Base-by-base conservation (phyloP, 2,329 filamentous ascomycete genomes). In the Microsporum canis region DNA sequence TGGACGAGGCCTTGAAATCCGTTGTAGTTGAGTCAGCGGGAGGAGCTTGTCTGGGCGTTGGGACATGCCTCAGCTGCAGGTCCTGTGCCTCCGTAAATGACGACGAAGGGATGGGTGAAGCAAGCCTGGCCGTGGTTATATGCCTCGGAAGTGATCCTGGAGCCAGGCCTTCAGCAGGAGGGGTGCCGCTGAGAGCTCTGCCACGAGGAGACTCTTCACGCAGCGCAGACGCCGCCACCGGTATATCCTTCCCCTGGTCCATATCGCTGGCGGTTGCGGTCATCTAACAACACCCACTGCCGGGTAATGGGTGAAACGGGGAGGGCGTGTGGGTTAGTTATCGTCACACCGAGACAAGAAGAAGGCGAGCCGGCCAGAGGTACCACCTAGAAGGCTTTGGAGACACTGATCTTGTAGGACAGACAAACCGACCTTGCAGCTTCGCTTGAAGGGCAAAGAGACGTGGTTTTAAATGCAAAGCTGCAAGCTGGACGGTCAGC, bases 1-100 rank as follows among this genome's bases (percentile, higher is more conserved):
- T 78, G 63, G 73, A 83, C 59, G 82, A 81, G 62, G 83, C 86
- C 6, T 86, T 79, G 41, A 95, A 80, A 31, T 74, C 69, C 41
- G 88, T 86, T n/a, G 39, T 27, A 43, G 84, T 81, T 23, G 17
- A 23, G 61, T 84, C 74, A 59, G 72, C 76, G 23, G 77, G 79
- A 39, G 76, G 67, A n/a, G 70, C 65, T 66, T 69, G 69, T 68
- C 69, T 65, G 66, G 76, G 68, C 63, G 71, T 71, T 59, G 80
- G 76, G 27, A 70, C 64, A 63, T 80, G 78, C 61, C 76, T 75
- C 51, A 76, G 77, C 12, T 76, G 77, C 14, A 80, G 78, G 63
- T 80, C 77, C 63, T 82, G 62, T 23, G 61, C 59, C 53, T 68
- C 71, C 69, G 68, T 29, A 66, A 65, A 31, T 69, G 68, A 27